A percentile compares a stretch with the other conserved stretches of the same genome.
Conservation (phyloP, 441 rosid genomes). For the Erysimum cheiri region DNA sequence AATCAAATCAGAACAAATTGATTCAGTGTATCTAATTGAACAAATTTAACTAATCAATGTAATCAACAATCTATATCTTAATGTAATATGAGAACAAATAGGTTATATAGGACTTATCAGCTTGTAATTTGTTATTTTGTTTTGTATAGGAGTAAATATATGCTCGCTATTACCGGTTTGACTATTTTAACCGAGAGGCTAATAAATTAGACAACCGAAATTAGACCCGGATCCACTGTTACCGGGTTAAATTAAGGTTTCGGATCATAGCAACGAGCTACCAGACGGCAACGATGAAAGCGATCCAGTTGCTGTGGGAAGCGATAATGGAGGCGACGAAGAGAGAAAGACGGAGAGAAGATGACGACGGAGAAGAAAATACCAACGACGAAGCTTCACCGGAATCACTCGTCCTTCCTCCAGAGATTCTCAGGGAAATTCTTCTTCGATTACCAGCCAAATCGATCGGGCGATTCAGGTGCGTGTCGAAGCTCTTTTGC, state of each 20-base stretch:
- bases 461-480: conserved; percentile 53
- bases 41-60: background rate
- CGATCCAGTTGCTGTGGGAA: conserved; percentile 28
- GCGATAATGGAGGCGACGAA: conserved; percentile 37
- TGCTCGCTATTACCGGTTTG: background rate
- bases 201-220: background rate
- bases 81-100: background rate
- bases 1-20: background rate
- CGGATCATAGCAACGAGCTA: background rate
- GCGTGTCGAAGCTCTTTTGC: conserved; percentile 50
- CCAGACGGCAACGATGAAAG: conserved; percentile 14
- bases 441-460: conserved; percentile 50
- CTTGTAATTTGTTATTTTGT: background rate
- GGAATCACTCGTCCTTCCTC: conserved; percentile 43
- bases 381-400: background rate
- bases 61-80: background rate
- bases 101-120: background rate
- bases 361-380: conserved; percentile 6
- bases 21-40: background rate
- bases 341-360: conserved; percentile 33
- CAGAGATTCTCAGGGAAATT: conserved; percentile 50
- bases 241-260: conserved; percentile 5
- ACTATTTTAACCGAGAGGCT: conserved; percentile 14
- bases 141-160: background rate
- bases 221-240: background rate